Percentiles rank a stretch among this genome's conserved stretches.
These are phyloP conservation scores for Penicillium hesseltinei DNA, from an alignment of 2,329 filamentous ascomycete species.

Conservation along the genomic window DNA sequence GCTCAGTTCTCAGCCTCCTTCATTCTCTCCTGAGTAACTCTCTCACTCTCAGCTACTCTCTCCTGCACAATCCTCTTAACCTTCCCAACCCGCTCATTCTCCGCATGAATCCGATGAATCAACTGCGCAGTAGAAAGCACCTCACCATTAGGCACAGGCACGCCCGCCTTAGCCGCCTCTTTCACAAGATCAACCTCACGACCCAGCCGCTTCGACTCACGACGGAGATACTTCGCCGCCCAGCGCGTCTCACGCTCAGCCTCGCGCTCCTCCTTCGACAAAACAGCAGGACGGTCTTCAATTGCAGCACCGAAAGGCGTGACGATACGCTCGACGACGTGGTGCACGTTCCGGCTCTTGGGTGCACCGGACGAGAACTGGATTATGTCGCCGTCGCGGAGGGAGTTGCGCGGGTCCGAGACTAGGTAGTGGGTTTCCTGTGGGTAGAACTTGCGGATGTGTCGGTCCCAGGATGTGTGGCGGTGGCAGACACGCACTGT, in stretches of 20 bases:
- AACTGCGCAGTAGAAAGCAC: slow-evolving; percentile 22
- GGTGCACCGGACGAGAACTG: slow-evolving; percentile 44
- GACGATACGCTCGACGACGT: slow-evolving; percentile 45
- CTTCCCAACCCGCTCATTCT: slow-evolving; percentile 23
- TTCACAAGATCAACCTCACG: slow-evolving; percentile 16
- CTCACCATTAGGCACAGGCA: slow-evolving; percentile 5
- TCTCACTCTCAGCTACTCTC: slow-evolving; percentile 15
- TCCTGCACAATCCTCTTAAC: slow-evolving; percentile 28
- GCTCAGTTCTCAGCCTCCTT: not conserved
- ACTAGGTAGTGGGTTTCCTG: slow-evolving; percentile 37
- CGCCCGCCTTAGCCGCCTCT: slow-evolving; percentile 27
- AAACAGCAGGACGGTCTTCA: slow-evolving; percentile 37
- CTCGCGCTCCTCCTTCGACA: slow-evolving; percentile 38
- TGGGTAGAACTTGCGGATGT: slow-evolving; percentile 40
- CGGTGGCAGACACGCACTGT: slow-evolving; percentile 40
- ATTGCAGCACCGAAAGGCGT: slow-evolving; percentile 40
- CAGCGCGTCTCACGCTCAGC: slow-evolving; percentile 31
- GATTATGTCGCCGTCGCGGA: slow-evolving; percentile 46
- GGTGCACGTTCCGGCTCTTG: slow-evolving; percentile 39
- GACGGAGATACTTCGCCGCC: slow-evolving; percentile 32
- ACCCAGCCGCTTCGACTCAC: slow-evolving; percentile 28
- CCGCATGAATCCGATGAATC: slow-evolving; percentile 26
- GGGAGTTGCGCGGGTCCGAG: slow-evolving; percentile 41
- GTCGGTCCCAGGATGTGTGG: slow-evolving; percentile 36
- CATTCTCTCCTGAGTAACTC: not conserved